A percentile compares a stretch with the other conserved stretches of the same genome.
Evolutionary conservation across 73 alveolate species (phyloP).

Genomic region (Paramecium pentaurelia): DNA sequence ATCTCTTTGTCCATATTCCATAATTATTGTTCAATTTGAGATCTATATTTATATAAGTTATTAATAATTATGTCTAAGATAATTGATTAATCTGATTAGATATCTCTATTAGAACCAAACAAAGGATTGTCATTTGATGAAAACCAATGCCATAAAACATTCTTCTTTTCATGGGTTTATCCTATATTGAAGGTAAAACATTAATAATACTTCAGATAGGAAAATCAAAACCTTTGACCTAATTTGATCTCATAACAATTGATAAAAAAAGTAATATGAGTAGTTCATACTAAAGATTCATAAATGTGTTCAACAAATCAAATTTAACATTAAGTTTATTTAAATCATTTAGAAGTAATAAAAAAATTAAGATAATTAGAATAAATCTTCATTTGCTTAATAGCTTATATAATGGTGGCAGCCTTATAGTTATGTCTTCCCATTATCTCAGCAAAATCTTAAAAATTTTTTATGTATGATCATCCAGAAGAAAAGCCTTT

Average conservation of each 20-base stretch:
- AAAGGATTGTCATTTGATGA: not conserved
- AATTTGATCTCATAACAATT: not conserved
- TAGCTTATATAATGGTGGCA: not conserved
- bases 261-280: not conserved
- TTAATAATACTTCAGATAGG: not conserved
- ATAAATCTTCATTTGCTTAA: not conserved
- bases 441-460: not conserved
- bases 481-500: not conserved
- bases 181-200: not conserved
- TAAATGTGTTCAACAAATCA: not conserved
- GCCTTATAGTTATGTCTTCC: not conserved
- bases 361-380: not conserved
- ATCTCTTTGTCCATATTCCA: not conserved
- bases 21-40: not conserved
- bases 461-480: not conserved
- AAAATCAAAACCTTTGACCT: not conserved
- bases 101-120: not conserved
- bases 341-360: not conserved
- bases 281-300: not conserved
- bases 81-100: not conserved
- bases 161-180: not conserved
- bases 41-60: not conserved
- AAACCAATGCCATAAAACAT: not conserved
- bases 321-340: not conserved
- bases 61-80: not conserved